These are phyloP conservation scores for Rutstroemia sydowiana DNA, from an alignment of 2,329 filamentous ascomycete genomes.

Conservation along the genomic window DNA sequence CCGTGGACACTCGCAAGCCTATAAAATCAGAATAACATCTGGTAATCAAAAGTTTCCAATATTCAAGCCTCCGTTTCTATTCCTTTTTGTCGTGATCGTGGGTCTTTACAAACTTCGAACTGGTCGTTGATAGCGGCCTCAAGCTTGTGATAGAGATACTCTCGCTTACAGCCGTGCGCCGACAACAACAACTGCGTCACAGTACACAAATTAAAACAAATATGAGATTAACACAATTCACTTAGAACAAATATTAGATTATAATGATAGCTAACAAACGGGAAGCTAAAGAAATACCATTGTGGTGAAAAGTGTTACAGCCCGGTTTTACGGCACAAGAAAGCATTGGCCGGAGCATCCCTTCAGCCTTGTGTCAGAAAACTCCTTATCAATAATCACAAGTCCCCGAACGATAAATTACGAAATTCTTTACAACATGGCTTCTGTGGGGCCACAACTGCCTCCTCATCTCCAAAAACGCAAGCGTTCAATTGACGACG, in stretches of 20 bases:
- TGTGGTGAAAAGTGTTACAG: too few relatives aligned
- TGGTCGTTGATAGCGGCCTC: slow-evolving; percentile 2
- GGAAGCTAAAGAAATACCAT: too few relatives aligned
- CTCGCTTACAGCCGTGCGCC: slow-evolving; percentile 11
- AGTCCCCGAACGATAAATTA: neutral
- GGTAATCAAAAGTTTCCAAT: neutral
- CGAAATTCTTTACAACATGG: slow-evolving; percentile 17
- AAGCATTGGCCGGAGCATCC: neutral
- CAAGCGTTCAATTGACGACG: slow-evolving; percentile 45
- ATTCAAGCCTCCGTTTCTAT: neutral
- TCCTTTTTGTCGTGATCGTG: neutral
- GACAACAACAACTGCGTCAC: slow-evolving; percentile 6
- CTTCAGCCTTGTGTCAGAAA: neutral
- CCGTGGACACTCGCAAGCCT: slow-evolving; percentile 18
- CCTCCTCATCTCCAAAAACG: slow-evolving; percentile 60
- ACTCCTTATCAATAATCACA: too few relatives aligned
- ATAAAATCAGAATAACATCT: slow-evolving; percentile 19
- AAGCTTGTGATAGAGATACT: slow-evolving; percentile 3
- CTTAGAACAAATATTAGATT: too few relatives aligned
- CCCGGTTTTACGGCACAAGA: neutral
- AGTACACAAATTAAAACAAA: neutral
- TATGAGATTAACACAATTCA: neutral
- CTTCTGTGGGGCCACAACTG: slow-evolving; percentile 54
- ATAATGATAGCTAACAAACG: too few relatives aligned
- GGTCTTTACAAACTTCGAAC: neutral